phyloP scores from a whole-genome alignment of 345 rosid genomes.

The Gossypium australe region DNA sequence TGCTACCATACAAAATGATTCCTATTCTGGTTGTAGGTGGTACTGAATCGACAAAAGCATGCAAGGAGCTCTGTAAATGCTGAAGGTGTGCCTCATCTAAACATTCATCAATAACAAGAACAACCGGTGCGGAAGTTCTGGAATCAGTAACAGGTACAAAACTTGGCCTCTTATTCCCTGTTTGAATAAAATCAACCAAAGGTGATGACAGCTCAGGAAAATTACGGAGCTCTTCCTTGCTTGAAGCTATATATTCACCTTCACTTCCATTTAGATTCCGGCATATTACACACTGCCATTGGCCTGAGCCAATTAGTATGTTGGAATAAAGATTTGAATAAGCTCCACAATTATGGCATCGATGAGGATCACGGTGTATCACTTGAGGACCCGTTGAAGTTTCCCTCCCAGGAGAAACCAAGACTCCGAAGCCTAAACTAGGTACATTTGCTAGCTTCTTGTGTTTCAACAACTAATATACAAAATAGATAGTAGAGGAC shows the following conservation, averaged over 20 bases:
- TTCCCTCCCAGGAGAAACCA: constrained; percentile 86
- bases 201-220: constrained; percentile 79
- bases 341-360: constrained; percentile 90
- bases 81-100: constrained; percentile 95
- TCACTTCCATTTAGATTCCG: constrained; percentile 65
- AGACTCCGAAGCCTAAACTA: constrained; percentile 90
- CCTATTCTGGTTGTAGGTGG: constrained; percentile 83
- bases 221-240: constrained; percentile 62
- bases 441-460: constrained; percentile 83
- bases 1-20: constrained; percentile 71
- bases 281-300: constrained; percentile 95
- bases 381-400: constrained; percentile 71
- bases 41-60: constrained; percentile 89
- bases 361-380: constrained; percentile 81
- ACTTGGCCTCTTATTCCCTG: constrained; percentile 76
- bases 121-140: constrained; percentile 70
- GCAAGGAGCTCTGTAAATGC: constrained; percentile 95
- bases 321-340: constrained; percentile 78
- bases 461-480: constrained; percentile 65
- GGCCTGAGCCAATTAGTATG: constrained; percentile 83
- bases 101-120: constrained; percentile 94
- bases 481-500: neutral
- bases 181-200: constrained; percentile 77
- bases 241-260: constrained; percentile 79
- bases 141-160: constrained; percentile 89